These are phyloP conservation scores for Zygosaccharomyces bailii DNA, from an alignment of 805 yeast species.

Conservation along the genomic window DNA sequence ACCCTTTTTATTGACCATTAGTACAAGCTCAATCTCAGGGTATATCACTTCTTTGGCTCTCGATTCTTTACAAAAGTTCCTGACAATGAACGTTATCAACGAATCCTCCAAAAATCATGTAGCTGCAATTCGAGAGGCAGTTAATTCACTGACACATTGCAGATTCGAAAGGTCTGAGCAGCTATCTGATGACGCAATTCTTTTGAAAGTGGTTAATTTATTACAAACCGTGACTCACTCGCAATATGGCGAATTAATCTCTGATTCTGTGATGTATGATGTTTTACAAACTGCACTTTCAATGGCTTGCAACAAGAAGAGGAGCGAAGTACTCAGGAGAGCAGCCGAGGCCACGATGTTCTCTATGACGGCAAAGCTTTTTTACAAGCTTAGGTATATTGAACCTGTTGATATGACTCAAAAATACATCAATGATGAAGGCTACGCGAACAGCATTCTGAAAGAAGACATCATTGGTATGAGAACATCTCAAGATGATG, in stretches of 20 bases:
- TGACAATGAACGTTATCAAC: conserved; percentile 66
- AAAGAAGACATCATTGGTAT: conserved; percentile 51
- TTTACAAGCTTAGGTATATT: conserved; percentile 54
- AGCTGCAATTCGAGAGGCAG: conserved; percentile 44
- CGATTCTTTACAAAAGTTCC: conserved; percentile 67
- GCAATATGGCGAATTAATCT: conserved; percentile 59
- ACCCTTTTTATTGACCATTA: conserved; percentile 82
- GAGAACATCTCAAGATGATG: conserved; percentile 11
- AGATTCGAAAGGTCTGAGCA: conserved; percentile 94
- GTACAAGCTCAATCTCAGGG: conserved; percentile 83
- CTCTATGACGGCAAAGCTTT: conserved; percentile 64
- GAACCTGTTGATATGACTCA: conserved; percentile 42
- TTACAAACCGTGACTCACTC: conserved; percentile 65
- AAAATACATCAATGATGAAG: conserved; percentile 46
- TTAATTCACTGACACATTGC: conserved; percentile 78
- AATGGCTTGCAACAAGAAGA: conserved; percentile 85
- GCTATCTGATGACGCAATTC: conserved; percentile 84
- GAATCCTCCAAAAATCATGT: conserved; percentile 57
- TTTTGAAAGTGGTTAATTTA: conserved; percentile 74
- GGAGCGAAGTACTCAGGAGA: conserved; percentile 83
- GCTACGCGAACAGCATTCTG: conserved; percentile 45
- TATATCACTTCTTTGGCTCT: conserved; percentile 79
- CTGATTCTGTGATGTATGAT: conserved; percentile 82
- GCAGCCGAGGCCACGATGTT: conserved; percentile 84
- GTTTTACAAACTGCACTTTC: conserved; percentile 88